Evolutionary conservation across 305 asterid species (phyloP).

Genomic region (Solanum hybrid): DNA sequence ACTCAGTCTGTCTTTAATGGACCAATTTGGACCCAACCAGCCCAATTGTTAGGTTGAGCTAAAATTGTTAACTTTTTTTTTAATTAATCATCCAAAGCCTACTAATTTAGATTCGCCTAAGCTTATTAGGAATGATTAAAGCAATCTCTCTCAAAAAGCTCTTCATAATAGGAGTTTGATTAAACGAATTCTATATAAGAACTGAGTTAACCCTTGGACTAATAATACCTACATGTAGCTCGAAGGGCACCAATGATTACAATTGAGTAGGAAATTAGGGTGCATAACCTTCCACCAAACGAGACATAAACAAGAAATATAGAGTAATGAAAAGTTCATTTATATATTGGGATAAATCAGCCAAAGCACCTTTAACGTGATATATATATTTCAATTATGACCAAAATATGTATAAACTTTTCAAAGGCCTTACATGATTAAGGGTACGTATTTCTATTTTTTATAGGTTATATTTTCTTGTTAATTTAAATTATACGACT

Average conservation of each 20-base stretch:
- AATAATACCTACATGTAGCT: not conserved
- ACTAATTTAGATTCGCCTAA: not conserved
- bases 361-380: not conserved
- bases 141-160: not conserved
- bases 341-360: not conserved
- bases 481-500: not conserved
- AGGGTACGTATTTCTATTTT: not conserved
- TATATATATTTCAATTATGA: not conserved
- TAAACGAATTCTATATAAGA: not conserved
- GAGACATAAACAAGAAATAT: not conserved
- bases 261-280: not conserved
- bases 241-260: not conserved
- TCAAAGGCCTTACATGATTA: too few species aligned
- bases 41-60: not conserved
- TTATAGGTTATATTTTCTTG: not conserved
- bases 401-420: not conserved
- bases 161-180: not conserved
- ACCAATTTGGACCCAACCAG: not conserved
- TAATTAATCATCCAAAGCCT: not conserved
- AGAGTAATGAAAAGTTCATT: not conserved
- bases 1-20: not conserved
- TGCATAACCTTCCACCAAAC: not conserved
- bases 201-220: not conserved
- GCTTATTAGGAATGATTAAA: not conserved
- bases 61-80: too few species aligned